These are phyloP conservation scores for Populus ilicifolia DNA, from an alignment of 345 rosid genomes.

Conservation along the genomic window DNA sequence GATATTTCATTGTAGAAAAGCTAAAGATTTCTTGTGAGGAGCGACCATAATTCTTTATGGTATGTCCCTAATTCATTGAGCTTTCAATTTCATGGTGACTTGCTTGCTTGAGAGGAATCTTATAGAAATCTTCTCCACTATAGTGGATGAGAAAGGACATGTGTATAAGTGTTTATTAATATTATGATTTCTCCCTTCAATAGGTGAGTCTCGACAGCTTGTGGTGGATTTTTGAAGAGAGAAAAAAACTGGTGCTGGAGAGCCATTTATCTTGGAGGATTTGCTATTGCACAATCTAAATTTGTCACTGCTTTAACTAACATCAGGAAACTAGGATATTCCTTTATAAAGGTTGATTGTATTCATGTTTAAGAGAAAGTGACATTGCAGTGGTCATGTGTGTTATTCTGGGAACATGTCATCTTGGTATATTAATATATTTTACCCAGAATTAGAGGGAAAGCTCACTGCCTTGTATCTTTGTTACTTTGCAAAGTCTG, in stretches of 20 bases:
- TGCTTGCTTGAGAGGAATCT: conserved; percentile 19
- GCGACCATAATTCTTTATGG: conserved; percentile 48
- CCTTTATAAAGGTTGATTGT: conserved; percentile 6
- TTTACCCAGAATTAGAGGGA: not conserved
- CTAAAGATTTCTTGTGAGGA: conserved; percentile 39
- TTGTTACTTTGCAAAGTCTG: not conserved
- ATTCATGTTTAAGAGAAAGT: conserved; percentile 12
- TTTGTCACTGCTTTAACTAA: conserved; percentile 16
- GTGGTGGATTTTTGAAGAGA: conserved; percentile 40
- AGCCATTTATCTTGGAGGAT: conserved; percentile 31
- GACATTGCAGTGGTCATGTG: not conserved
- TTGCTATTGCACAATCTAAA: conserved; percentile 25
- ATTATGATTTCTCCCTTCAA: conserved; percentile 42
- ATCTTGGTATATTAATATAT: not conserved
- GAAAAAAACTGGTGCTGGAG: conserved; percentile 29
- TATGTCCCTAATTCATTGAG: conserved; percentile 46
- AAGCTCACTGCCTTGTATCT: not conserved
- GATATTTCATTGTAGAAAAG: conserved; percentile 51
- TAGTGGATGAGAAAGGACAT: conserved; percentile 21
- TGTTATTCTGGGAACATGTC: conserved; percentile 9
- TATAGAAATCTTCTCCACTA: conserved; percentile 2
- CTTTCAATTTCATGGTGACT: conserved; percentile 19
- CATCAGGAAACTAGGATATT: conserved; percentile 13
- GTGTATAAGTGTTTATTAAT: conserved; percentile 29
- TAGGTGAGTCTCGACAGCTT: conserved; percentile 51